A percentile compares a stretch with the other conserved stretches of the same genome.
Evolutionary conservation across 2,329 filamentous ascomycete genomes (phyloP).

Genomic region (Phyllosticta citriasiana): DNA sequence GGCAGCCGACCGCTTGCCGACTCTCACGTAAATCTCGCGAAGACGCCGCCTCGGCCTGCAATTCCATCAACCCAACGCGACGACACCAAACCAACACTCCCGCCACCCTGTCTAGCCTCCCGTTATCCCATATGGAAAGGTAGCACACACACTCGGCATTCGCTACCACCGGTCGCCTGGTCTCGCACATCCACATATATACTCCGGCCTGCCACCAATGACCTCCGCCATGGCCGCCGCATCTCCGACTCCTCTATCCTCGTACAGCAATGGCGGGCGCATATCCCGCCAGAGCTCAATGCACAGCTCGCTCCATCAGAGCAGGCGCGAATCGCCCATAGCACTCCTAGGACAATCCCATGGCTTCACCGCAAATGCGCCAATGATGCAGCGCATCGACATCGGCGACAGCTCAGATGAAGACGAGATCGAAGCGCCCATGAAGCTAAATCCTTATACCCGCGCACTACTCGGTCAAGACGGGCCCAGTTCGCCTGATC

Average conservation of each 20-base stretch:
- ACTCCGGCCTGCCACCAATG: not conserved
- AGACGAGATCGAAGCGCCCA: constrained; percentile 74
- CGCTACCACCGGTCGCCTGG: constrained; percentile 19
- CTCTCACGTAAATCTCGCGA: constrained; percentile 11
- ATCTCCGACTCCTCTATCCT: constrained; percentile 30
- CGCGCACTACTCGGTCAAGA: constrained; percentile 62
- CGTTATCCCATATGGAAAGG: constrained; percentile 29
- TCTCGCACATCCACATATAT: constrained; percentile 7
- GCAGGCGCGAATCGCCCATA: constrained; percentile 37
- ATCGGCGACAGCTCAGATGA: constrained; percentile 75
- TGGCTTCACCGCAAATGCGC: constrained; percentile 36
- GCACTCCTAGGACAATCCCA: constrained; percentile 34
- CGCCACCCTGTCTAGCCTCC: constrained; percentile 14
- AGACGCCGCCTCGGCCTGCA: constrained; percentile 13
- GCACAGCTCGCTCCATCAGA: constrained; percentile 16
- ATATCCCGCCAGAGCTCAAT: constrained; percentile 24
- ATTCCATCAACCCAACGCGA: constrained; percentile 19
- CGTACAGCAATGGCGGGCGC: constrained; percentile 24
- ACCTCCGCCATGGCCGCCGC: constrained; percentile 26
- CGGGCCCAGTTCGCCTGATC: constrained; percentile 31
- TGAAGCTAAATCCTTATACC: constrained; percentile 88
- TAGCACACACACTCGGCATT: constrained; percentile 28
- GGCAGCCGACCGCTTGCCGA: constrained; percentile 2
- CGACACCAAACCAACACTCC: constrained; percentile 25
- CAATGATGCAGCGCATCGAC: constrained; percentile 39